phyloP scores from a whole-genome alignment of 495 filamentous ascomycete genomes.

The Acidiella bohemica region DNA sequence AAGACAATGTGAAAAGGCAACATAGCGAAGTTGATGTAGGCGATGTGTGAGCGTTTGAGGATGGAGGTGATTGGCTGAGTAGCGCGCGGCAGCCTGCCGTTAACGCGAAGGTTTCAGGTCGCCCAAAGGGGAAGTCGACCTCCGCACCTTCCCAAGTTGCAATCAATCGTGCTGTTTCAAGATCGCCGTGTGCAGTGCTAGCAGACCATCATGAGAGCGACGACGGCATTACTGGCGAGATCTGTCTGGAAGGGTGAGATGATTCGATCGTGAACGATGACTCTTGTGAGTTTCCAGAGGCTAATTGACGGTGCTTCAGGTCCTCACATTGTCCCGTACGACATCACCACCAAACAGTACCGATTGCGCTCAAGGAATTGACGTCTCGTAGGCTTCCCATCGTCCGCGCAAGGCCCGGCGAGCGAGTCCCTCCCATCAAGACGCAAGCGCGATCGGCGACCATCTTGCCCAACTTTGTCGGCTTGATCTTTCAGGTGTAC shows the following conservation, averaged over 20 bases:
- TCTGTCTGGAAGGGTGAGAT: slow-evolving; percentile 61
- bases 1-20: too few species aligned
- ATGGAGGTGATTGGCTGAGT: too few species aligned
- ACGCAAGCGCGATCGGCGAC: slow-evolving; percentile 85
- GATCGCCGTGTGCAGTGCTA: neutral
- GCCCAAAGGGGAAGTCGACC: too few species aligned
- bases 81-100: too few species aligned
- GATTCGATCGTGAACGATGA: slow-evolving; percentile 12
- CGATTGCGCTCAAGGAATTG: too few species aligned
- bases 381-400: slow-evolving; percentile 53
- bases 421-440: slow-evolving; percentile 56
- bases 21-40: too few species aligned
- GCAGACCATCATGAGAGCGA: slow-evolving; percentile 40
- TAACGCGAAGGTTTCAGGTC: too few species aligned
- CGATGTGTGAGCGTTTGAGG: too few species aligned
- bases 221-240: slow-evolving; percentile 45
- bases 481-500: slow-evolving; percentile 81
- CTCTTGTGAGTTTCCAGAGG: neutral
- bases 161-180: too few species aligned
- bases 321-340: slow-evolving; percentile 62
- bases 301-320: slow-evolving; percentile 37
- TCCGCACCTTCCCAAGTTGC: too few species aligned
- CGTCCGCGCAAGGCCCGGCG: slow-evolving; percentile 44
- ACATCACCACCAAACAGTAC: too few species aligned
- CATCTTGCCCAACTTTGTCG: slow-evolving; percentile 92